Conservation (phyloP, 108 stramenopile species). For the Pseudonitzschia delicatissima region DNA sequence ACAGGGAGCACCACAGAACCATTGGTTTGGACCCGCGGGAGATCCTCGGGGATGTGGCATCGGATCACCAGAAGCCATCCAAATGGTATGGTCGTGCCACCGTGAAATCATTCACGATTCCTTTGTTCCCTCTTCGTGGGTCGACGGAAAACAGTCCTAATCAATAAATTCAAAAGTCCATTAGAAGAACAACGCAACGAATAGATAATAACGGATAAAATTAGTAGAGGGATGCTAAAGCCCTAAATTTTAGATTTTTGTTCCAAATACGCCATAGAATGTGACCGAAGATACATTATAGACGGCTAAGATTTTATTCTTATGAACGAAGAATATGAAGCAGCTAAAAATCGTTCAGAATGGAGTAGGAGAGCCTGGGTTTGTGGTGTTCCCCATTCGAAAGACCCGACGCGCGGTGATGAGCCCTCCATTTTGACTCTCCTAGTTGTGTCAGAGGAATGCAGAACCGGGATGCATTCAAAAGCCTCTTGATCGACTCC, state of each 20-base stretch:
- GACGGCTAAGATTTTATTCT: no score
- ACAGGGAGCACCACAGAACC: conserved; percentile 94
- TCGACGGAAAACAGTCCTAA: conserved; percentile 14
- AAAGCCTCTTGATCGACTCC: conserved; percentile 21
- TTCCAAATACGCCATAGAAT: no score
- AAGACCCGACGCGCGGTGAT: background rate
- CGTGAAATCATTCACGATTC: conserved; percentile 95
- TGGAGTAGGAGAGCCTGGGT: background rate
- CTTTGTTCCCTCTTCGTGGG: conserved; percentile 69
- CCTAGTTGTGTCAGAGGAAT: conserved; percentile 9
- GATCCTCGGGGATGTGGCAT: conserved; percentile 92
- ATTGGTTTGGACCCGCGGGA: conserved; percentile 98
- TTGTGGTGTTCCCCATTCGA: background rate
- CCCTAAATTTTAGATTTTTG: no score
- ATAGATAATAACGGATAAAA: background rate
- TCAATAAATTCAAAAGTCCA: background rate
- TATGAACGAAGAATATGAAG: no score
- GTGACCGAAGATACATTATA: no score
- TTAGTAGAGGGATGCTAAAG: background rate
- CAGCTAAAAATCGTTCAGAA: no score
- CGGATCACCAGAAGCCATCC: conserved; percentile 97
- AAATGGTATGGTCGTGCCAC: conserved; percentile 97
- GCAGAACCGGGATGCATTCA: conserved; percentile 15
- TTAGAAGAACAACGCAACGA: background rate
- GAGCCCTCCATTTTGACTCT: conserved; percentile 6